Evolutionary conservation across 2,329 filamentous ascomycete species (phyloP).

Genomic region (Rosellinia necatrix): DNA sequence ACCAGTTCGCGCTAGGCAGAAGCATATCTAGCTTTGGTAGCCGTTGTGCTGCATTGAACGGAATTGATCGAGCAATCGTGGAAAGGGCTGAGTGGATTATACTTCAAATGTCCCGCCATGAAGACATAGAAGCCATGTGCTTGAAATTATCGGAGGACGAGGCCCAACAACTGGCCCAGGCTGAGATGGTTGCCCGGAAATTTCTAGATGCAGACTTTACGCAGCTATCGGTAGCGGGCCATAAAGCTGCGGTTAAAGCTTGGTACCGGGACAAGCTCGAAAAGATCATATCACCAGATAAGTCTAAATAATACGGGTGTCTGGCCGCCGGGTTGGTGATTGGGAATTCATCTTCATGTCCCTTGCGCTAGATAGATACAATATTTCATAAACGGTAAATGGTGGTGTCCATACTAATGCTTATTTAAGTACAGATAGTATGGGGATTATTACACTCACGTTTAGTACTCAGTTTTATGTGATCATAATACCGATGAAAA

Average conservation of each 20-base stretch:
- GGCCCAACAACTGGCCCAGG: conserved; percentile 66
- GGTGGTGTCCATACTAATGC: too few relatives aligned
- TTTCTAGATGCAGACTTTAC: conserved; percentile 57
- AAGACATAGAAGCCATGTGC: conserved; percentile 77
- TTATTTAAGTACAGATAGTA: too few relatives aligned
- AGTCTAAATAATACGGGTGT: not conserved
- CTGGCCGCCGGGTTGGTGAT: not conserved
- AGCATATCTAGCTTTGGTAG: conserved; percentile 84
- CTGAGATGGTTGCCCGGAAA: conserved; percentile 62
- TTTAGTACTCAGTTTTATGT: too few relatives aligned
- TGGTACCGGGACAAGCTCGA: conserved; percentile 37
- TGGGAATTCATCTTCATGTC: not conserved
- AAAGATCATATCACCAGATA: conserved; percentile 25
- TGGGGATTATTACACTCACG: too few relatives aligned
- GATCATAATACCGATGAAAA: too few relatives aligned
- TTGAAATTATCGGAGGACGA: conserved; percentile 69
- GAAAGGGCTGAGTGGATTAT: conserved; percentile 76
- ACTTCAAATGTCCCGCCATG: conserved; percentile 68
- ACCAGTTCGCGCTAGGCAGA: conserved; percentile 68
- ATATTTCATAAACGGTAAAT: too few relatives aligned
- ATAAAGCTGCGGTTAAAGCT: conserved; percentile 12
- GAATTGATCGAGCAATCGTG: conserved; percentile 73
- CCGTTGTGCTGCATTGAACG: conserved; percentile 84
- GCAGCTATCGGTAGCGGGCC: conserved; percentile 18
- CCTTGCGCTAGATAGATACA: too few relatives aligned